Evolutionary conservation across 495 filamentous ascomycete genomes (phyloP).

Genomic region (Neurospora cerealis): DNA sequence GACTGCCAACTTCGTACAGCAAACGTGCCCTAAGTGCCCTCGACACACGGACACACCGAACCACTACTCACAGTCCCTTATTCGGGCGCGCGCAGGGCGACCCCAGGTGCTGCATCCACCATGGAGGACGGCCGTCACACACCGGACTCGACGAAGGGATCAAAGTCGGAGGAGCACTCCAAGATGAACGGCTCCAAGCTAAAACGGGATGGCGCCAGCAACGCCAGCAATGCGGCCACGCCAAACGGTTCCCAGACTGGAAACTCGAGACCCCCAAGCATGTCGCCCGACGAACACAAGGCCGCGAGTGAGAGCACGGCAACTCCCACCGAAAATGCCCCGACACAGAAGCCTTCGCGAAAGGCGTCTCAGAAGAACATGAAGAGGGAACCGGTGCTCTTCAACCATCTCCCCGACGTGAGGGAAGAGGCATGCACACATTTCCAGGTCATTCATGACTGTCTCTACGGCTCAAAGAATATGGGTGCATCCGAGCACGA

Average conservation of each 20-base stretch:
- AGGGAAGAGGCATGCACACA: constrained; percentile 61
- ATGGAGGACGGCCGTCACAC: constrained; percentile 35
- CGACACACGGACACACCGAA: background rate
- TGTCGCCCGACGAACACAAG: constrained; percentile 36
- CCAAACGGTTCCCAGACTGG: constrained; percentile 29
- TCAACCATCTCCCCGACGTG: constrained; percentile 58
- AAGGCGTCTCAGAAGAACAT: constrained; percentile 63
- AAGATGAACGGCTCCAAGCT: constrained; percentile 19
- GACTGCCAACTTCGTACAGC: background rate
- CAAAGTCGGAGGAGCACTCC: constrained; percentile 21
- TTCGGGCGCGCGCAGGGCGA: background rate
- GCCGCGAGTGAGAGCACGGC: constrained; percentile 30
- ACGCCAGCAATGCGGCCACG: constrained; percentile 17
- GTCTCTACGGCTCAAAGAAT: constrained; percentile 78
- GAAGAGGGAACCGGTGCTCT: constrained; percentile 51
- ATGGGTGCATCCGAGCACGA: constrained; percentile 84
- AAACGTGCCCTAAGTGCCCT: background rate
- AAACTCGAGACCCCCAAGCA: constrained; percentile 25
- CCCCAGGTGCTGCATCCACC: background rate
- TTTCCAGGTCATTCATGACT: constrained; percentile 76
- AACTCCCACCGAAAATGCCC: constrained; percentile 24
- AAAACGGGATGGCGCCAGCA: constrained; percentile 29
- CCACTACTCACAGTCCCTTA: background rate
- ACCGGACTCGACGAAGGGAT: constrained; percentile 20
- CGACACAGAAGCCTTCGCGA: constrained; percentile 63